phyloP scores from a whole-genome alignment of 805 yeast species.

The Candida railenensis region DNA sequence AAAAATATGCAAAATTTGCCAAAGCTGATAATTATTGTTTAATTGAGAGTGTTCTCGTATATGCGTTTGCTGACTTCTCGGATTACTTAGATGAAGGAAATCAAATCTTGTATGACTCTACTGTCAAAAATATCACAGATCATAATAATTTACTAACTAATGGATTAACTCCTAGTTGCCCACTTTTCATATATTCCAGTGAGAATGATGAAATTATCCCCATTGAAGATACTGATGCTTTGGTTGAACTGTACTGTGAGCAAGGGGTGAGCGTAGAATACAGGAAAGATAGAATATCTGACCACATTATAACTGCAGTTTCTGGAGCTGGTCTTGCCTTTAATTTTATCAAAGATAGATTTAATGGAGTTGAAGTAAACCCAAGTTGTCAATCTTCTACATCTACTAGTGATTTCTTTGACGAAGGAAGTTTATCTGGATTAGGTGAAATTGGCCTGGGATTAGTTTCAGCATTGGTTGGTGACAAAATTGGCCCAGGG shows the following conservation, averaged over 20 bases:
- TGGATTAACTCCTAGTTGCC: slow-evolving; percentile 16
- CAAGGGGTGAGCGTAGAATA: slow-evolving; percentile 25
- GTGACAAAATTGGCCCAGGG: not conserved
- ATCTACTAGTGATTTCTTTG: not conserved
- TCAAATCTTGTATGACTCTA: not conserved
- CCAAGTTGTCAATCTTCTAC: slow-evolving; percentile 10
- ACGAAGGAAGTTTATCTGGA: not conserved
- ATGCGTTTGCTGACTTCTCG: not conserved
- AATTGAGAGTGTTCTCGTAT: not conserved
- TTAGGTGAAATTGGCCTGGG: not conserved
- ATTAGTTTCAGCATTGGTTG: not conserved
- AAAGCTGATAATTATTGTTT: slow-evolving; percentile 1
- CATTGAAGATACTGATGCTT: slow-evolving; percentile 8
- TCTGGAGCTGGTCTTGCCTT: slow-evolving; percentile 19
- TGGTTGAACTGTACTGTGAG: slow-evolving; percentile 21
- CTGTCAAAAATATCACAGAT: not conserved
- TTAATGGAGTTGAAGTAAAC: slow-evolving; percentile 10
- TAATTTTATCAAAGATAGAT: slow-evolving; percentile 16
- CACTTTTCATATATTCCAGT: slow-evolving; percentile 19
- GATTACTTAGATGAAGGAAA: slow-evolving; percentile 7
- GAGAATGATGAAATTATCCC: slow-evolving; percentile 17
- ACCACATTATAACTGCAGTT: slow-evolving; percentile 16
- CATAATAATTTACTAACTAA: slow-evolving; percentile 1
- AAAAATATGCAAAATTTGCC: not conserved
- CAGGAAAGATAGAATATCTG: slow-evolving; percentile 14